Percentiles rank a stretch among this genome's conserved stretches.
phyloP scores from a whole-genome alignment of 768 basidiomycete genomes.

The Porphyrellus cyaneotinctus region DNA sequence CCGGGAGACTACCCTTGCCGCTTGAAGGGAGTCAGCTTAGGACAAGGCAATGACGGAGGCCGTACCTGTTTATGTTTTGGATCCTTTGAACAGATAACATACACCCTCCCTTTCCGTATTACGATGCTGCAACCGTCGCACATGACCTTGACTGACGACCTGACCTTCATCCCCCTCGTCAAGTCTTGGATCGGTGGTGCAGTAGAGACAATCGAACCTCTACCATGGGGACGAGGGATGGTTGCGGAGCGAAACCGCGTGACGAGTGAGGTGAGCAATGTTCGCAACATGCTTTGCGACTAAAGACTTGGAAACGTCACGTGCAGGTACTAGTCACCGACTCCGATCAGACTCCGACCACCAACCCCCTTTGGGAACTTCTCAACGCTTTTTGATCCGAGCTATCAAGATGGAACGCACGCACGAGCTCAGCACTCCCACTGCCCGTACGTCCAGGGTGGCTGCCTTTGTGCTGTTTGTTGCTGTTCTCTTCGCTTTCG shows the following conservation, averaged over 20 bases:
- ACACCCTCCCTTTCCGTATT: constrained; percentile 83
- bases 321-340: too few species aligned
- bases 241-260: constrained; percentile 44
- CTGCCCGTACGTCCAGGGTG: constrained; percentile 32
- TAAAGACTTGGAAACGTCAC: constrained; percentile 3
- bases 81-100: constrained; percentile 89
- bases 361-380: too few species aligned
- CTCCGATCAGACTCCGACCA: too few species aligned
- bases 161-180: constrained; percentile 91
- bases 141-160: constrained; percentile 89
- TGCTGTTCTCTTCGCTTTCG: constrained; percentile 64
- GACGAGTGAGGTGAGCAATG: constrained; percentile 60
- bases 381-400: too few species aligned
- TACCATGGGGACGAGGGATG: constrained; percentile 31
- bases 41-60: background rate
- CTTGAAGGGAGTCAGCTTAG: constrained; percentile 34
- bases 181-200: constrained; percentile 32
- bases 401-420: constrained; percentile 8
- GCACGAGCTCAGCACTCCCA: background rate
- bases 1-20: constrained; percentile 54
- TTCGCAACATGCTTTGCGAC: constrained; percentile 42
- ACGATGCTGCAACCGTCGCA: constrained; percentile 93
- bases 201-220: constrained; percentile 13
- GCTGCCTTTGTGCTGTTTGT: constrained; percentile 54
- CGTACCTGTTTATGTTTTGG: constrained; percentile 96